Conservation (phyloP, 495 filamentous ascomycete species). For the Neurospora hispaniola region DNA sequence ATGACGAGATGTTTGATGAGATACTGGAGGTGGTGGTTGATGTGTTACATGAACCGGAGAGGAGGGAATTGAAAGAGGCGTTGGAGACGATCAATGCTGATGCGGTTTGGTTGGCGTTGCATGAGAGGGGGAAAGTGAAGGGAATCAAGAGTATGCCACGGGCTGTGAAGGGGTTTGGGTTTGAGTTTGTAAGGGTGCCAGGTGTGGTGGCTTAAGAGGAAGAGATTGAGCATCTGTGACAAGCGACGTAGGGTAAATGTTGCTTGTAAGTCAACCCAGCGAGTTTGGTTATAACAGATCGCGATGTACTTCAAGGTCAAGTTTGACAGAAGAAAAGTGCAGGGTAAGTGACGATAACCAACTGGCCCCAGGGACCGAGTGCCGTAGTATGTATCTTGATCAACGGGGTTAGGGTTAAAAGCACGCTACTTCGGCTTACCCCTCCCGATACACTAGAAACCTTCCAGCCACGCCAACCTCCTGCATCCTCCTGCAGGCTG, state of each 20-base stretch:
- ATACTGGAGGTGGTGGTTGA: slow-evolving; percentile 49
- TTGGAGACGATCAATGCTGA: slow-evolving; percentile 55
- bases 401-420: not conserved
- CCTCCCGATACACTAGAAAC: not conserved
- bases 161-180: slow-evolving; percentile 30
- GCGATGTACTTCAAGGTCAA: not conserved
- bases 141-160: slow-evolving; percentile 22
- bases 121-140: slow-evolving; percentile 27
- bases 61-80: slow-evolving; percentile 39
- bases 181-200: slow-evolving; percentile 21
- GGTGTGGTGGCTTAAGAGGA: not conserved
- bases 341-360: not conserved
- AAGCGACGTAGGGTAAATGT: not conserved
- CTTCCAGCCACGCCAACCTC: not conserved
- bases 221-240: not conserved
- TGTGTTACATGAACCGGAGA: slow-evolving; percentile 25
- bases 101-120: slow-evolving; percentile 58
- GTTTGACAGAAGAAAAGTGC: not conserved
- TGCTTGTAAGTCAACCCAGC: not conserved
- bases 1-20: slow-evolving; percentile 58
- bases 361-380: not conserved
- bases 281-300: not conserved
- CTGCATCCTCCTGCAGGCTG: not conserved
- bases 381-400: not conserved
- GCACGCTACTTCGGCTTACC: not conserved